Conservation (phyloP, 208 protist species). For the Endotrypanum monterogeii region DNA sequence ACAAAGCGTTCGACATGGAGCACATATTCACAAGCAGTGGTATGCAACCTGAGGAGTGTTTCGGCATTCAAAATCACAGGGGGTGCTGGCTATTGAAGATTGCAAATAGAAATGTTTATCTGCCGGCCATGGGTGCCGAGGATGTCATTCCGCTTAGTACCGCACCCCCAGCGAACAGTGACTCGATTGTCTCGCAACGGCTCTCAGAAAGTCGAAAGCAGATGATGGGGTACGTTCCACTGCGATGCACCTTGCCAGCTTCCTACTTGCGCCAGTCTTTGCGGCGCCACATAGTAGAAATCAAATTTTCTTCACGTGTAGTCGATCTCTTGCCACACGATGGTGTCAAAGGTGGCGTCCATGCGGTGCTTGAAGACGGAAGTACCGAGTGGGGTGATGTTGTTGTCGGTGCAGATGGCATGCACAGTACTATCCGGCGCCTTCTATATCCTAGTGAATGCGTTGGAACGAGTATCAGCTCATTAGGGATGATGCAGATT, state of each 20-base stretch:
- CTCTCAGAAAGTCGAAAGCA: conserved; percentile 58
- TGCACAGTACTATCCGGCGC: conserved; percentile 77
- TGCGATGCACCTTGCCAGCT: conserved; percentile 71
- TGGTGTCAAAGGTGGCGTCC: conserved; percentile 82
- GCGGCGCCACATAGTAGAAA: conserved; percentile 64
- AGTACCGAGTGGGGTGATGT: conserved; percentile 88
- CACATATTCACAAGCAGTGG: conserved; percentile 48
- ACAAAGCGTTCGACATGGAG: conserved; percentile 84
- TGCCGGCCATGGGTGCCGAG: conserved; percentile 53
- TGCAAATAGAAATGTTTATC: conserved; percentile 56
- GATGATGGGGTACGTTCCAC: conserved; percentile 74
- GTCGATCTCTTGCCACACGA: conserved; percentile 84
- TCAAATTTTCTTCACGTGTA: conserved; percentile 71
- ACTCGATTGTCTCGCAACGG: conserved; percentile 82
- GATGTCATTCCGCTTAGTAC: conserved; percentile 82
- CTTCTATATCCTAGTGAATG: conserved; percentile 84
- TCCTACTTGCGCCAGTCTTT: conserved; percentile 58
- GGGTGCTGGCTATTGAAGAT: conserved; percentile 66
- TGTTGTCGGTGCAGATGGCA: conserved; percentile 88
- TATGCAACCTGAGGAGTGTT: conserved; percentile 57
- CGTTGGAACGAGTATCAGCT: conserved; percentile 61
- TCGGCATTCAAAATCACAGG: conserved; percentile 65
- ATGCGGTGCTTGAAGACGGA: conserved; percentile 75
- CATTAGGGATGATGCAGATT: conserved; percentile 79
- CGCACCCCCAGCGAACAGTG: conserved; percentile 74